phyloP scores from a whole-genome alignment of 2,329 filamentous ascomycete genomes.

The Penicillium italicum region DNA sequence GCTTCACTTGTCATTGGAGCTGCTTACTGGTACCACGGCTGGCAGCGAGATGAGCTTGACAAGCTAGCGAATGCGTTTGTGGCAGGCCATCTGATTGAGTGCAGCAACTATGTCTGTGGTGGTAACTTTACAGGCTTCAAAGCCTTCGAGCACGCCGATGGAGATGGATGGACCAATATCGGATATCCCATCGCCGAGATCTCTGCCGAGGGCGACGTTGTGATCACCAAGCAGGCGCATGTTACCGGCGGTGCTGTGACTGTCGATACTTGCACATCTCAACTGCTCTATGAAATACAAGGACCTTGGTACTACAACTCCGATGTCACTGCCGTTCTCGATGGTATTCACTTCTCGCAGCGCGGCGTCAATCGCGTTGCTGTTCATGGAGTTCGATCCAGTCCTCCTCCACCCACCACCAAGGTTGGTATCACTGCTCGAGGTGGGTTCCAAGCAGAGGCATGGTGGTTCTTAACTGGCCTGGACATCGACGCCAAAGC shows the following conservation, averaged over 20 bases:
- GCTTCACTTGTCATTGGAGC: slow-evolving; percentile 44
- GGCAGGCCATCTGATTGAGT: slow-evolving; percentile 41
- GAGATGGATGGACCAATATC: slow-evolving; percentile 44
- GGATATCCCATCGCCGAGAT: slow-evolving; percentile 49
- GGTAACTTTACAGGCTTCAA: slow-evolving; percentile 47
- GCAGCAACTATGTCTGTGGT: slow-evolving; percentile 43
- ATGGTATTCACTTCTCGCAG: slow-evolving; percentile 52
- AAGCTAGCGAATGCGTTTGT: slow-evolving; percentile 41
- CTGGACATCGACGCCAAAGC: slow-evolving; percentile 47
- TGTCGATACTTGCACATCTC: slow-evolving; percentile 51
- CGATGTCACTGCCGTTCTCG: slow-evolving; percentile 53
- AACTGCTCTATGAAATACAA: slow-evolving; percentile 55
- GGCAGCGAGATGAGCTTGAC: slow-evolving; percentile 38
- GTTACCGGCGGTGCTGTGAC: slow-evolving; percentile 40
- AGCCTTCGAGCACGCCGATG: slow-evolving; percentile 23
- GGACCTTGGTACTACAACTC: slow-evolving; percentile 57
- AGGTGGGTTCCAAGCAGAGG: slow-evolving; percentile 48
- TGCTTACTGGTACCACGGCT: slow-evolving; percentile 45
- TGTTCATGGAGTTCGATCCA: slow-evolving; percentile 45
- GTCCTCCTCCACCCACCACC: slow-evolving; percentile 49
- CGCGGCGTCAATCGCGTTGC: slow-evolving; percentile 49
- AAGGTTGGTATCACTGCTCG: slow-evolving; percentile 49
- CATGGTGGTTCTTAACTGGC: slow-evolving; percentile 45
- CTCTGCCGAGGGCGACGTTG: slow-evolving; percentile 37
- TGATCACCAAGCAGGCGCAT: slow-evolving; percentile 46